Evolutionary conservation across 768 basidiomycete genomes (phyloP).

Genomic region (Lepiota subincarnata): DNA sequence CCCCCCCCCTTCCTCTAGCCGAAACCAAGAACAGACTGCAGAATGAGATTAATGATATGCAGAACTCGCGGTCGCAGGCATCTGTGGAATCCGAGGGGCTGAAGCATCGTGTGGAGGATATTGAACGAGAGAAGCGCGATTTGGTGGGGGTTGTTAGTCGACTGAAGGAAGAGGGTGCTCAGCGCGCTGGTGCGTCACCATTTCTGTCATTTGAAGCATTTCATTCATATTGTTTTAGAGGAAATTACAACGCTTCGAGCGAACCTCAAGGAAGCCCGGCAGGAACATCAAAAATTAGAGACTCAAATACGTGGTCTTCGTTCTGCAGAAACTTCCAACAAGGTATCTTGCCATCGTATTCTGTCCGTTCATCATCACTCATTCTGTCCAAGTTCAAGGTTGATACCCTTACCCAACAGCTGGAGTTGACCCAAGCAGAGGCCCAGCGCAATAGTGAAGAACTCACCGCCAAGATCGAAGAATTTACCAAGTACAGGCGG

Average conservation of each 20-base stretch:
- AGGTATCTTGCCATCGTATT: constrained; percentile 37
- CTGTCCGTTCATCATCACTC: neutral
- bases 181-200: constrained; percentile 63
- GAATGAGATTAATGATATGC: constrained; percentile 1
- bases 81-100: constrained; percentile 61
- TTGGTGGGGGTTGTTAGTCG: constrained; percentile 80
- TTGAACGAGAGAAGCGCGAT: constrained; percentile 88
- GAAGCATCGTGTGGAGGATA: constrained; percentile 62
- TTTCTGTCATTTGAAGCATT: constrained; percentile 1
- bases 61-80: constrained; percentile 46
- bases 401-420: constrained; percentile 78
- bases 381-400: constrained; percentile 66
- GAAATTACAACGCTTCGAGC: constrained; percentile 66
- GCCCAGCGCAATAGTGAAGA: constrained; percentile 67
- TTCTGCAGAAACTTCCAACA: constrained; percentile 72
- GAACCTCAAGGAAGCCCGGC: constrained; percentile 70
- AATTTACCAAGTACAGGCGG: constrained; percentile 80
- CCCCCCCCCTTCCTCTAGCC: neutral
- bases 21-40: constrained; percentile 1
- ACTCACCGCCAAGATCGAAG: constrained; percentile 68
- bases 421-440: constrained; percentile 73
- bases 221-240: constrained; percentile 38
- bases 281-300: constrained; percentile 67
- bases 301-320: constrained; percentile 67
- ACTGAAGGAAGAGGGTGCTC: constrained; percentile 68